A percentile compares a stretch with the other conserved stretches of the same genome.
phyloP scores from a whole-genome alignment of 2,329 filamentous ascomycete genomes.

The Dendryphion nanum region DNA sequence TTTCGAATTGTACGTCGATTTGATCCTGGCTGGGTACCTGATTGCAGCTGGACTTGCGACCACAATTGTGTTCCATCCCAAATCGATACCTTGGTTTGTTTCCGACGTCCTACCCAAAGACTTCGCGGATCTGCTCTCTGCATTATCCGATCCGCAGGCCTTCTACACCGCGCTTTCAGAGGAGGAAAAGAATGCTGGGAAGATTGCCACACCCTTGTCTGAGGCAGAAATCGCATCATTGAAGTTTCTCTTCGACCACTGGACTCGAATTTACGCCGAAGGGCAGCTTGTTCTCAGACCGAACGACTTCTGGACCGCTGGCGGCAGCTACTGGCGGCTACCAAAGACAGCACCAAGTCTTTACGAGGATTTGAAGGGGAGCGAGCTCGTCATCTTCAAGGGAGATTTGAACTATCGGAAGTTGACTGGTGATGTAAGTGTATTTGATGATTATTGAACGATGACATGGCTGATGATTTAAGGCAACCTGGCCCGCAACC shows the following conservation, averaged over 20 bases:
- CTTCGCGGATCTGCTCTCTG: constrained; percentile 77
- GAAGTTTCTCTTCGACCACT: constrained; percentile 76
- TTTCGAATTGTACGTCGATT: constrained; percentile 94
- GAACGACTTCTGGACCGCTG: constrained; percentile 88
- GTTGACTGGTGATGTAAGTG: constrained; percentile 78
- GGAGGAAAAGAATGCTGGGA: constrained; percentile 57
- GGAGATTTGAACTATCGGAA: constrained; percentile 97
- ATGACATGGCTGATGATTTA: constrained; percentile 1
- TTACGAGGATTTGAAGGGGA: constrained; percentile 73
- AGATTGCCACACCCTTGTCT: constrained; percentile 61
- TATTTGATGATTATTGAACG: constrained; percentile 4
- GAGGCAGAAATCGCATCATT: constrained; percentile 68
- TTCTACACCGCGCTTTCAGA: constrained; percentile 79
- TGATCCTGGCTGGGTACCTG: constrained; percentile 88
- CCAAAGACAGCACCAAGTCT: constrained; percentile 67
- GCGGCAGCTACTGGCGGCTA: constrained; percentile 84
- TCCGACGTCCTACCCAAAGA: constrained; percentile 89
- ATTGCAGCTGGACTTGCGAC: constrained; percentile 83
- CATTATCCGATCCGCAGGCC: constrained; percentile 69
- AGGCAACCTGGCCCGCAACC: constrained; percentile 80
- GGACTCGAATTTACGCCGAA: constrained; percentile 76
- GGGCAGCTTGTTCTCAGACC: constrained; percentile 80
- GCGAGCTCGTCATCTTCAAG: constrained; percentile 93
- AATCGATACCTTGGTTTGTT: constrained; percentile 97
- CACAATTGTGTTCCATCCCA: constrained; percentile 83